These are phyloP conservation scores for Quercus mongolica DNA, from an alignment of 306 rosid genomes.

Conservation along the genomic window DNA sequence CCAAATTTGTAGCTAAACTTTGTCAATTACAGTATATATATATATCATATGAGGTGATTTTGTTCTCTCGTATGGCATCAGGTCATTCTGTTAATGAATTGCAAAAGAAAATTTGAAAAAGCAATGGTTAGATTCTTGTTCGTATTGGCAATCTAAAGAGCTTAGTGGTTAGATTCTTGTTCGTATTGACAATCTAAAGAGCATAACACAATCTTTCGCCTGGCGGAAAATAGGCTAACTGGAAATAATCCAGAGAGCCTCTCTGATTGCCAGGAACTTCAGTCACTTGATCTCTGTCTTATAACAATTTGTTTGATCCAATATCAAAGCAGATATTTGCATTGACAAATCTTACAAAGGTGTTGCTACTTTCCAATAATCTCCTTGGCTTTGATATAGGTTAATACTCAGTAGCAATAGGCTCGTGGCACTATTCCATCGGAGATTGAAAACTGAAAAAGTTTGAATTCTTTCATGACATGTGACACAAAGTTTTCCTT, in stretches of 20 bases:
- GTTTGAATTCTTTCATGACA: slow-evolving; percentile 49
- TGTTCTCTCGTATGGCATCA: no score
- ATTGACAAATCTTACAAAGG: slow-evolving; percentile 59
- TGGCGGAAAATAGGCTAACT: slow-evolving; percentile 60
- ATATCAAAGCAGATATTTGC: slow-evolving; percentile 59
- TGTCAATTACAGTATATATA: no score
- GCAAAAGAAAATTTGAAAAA: no score
- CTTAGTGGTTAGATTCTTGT: slow-evolving; percentile 30
- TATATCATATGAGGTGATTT: no score
- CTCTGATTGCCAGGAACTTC: slow-evolving; percentile 57
- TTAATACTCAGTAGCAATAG: slow-evolving; percentile 55
- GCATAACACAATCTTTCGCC: slow-evolving; percentile 58
- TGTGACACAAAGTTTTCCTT: background rate
- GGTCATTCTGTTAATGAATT: no score
- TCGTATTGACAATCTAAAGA: slow-evolving; percentile 61
- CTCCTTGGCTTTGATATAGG: slow-evolving; percentile 73
- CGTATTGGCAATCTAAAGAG: no score
- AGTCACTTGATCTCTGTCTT: slow-evolving; percentile 66
- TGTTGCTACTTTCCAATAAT: slow-evolving; percentile 67
- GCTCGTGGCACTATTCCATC: slow-evolving; percentile 60
- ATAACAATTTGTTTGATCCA: slow-evolving; percentile 53
- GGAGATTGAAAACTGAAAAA: slow-evolving; percentile 59
- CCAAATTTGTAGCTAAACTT: no score
- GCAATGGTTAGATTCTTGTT: no score
- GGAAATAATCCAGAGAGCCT: slow-evolving; percentile 74